These are phyloP conservation scores for Boletus sp. DNA, from an alignment of 768 basidiomycete species.

Conservation along the genomic window DNA sequence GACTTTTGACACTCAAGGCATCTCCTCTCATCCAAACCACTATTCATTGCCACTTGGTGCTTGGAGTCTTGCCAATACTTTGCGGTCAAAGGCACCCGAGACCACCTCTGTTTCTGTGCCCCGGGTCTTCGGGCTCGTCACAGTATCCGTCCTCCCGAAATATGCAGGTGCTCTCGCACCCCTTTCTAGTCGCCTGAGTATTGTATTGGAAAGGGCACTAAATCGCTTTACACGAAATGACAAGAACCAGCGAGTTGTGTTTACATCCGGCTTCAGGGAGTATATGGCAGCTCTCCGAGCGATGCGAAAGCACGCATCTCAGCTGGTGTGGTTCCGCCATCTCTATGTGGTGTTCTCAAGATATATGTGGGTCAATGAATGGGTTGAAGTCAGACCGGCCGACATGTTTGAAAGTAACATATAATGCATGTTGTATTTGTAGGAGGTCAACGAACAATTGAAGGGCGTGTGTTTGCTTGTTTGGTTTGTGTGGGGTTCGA, in stretches of 20 bases:
- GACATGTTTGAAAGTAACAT: background rate
- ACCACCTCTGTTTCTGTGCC: slow-evolving; percentile 29
- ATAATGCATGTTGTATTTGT: background rate
- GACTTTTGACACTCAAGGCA: slow-evolving; percentile 75
- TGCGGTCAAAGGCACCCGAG: slow-evolving; percentile 29
- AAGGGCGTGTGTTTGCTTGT: slow-evolving; percentile 23
- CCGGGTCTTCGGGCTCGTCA: slow-evolving; percentile 57
- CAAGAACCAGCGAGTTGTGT: slow-evolving; percentile 29
- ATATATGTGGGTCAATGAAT: slow-evolving; percentile 93
- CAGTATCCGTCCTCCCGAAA: slow-evolving; percentile 54
- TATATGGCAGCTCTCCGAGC: slow-evolving; percentile 61
- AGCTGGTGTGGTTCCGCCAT: slow-evolving; percentile 89
- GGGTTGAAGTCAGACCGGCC: slow-evolving; percentile 46
- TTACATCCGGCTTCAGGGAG: slow-evolving; percentile 53
- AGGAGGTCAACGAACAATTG: background rate
- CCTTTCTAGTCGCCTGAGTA: slow-evolving; percentile 45
- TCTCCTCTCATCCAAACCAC: slow-evolving; percentile 90
- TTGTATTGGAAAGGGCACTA: slow-evolving; percentile 21
- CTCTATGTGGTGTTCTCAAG: slow-evolving; percentile 75
- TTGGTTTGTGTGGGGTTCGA: slow-evolving; percentile 18
- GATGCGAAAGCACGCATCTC: slow-evolving; percentile 69
- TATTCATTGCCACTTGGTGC: slow-evolving; percentile 61
- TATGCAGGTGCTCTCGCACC: slow-evolving; percentile 58
- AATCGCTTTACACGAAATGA: background rate
- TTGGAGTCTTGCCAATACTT: slow-evolving; percentile 39